Percentiles rank a stretch among this genome's conserved stretches.
Conservation (phyloP, 2,329 filamentous ascomycete genomes). For the Mariannaea elegans region DNA sequence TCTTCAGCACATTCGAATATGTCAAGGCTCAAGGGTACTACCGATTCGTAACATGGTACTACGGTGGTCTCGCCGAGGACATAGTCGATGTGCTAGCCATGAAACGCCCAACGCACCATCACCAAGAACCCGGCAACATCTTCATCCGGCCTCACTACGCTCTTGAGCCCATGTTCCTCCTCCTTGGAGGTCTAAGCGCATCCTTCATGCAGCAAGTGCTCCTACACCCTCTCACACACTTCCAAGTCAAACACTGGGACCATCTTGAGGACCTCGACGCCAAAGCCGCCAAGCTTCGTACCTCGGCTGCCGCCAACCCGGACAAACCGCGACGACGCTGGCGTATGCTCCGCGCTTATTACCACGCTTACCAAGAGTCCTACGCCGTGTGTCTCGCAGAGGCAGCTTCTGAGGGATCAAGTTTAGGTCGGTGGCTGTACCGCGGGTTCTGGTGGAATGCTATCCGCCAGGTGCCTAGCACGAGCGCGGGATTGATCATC, state of each 20-base stretch:
- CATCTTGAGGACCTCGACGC: constrained; percentile 77
- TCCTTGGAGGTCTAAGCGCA: constrained; percentile 73
- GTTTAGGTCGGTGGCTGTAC: constrained; percentile 72
- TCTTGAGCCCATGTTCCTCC: constrained; percentile 76
- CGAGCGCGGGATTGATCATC: constrained; percentile 79
- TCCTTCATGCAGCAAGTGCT: constrained; percentile 74
- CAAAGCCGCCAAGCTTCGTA: constrained; percentile 58
- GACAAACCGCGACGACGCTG: constrained; percentile 50
- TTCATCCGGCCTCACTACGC: constrained; percentile 79
- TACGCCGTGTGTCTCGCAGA: constrained; percentile 67
- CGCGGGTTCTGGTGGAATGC: constrained; percentile 77
- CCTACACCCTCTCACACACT: constrained; percentile 74
- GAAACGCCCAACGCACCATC: constrained; percentile 50
- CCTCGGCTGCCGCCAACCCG: constrained; percentile 42
- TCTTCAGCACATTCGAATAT: constrained; percentile 80
- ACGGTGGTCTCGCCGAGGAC: constrained; percentile 65
- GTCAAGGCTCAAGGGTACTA: constrained; percentile 79
- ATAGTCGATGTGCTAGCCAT: constrained; percentile 59
- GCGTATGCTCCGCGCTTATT: constrained; percentile 71
- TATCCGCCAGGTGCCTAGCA: constrained; percentile 78
- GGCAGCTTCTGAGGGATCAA: constrained; percentile 64
- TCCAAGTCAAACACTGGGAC: constrained; percentile 78
- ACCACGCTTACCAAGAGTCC: constrained; percentile 75
- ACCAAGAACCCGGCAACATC: constrained; percentile 43
- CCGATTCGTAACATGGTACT: constrained; percentile 75